Base-by-base conservation (phyloP, 495 filamentous ascomycete genomes). In the Penicilliopsis zonata region DNA sequence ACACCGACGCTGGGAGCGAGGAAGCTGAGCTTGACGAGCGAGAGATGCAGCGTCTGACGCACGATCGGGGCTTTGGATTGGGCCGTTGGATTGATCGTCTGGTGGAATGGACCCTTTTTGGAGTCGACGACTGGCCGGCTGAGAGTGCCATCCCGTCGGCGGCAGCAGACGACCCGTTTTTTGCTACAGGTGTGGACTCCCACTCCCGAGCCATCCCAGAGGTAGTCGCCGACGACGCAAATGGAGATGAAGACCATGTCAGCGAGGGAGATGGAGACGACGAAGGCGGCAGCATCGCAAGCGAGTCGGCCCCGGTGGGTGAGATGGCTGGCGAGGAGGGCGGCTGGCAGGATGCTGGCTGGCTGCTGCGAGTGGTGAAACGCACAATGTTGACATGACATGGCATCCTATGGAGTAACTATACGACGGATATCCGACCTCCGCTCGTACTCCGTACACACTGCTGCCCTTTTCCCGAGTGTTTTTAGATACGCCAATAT, bases 311-410 rank as follows among this genome's bases (percentile, higher is more conserved):
- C 19, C 30, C 43, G 15, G 37, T 34, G 24, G 37, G 40, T 22
- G 67, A 62, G 41, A 67, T 54, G 23, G 57, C 64, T 22, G 61
- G 47, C 21, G 49, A 60, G n/a, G 53, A 65, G 33, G 60, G 77
- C 9, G 76, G 71, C 6, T 92, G 82, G 86, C 70, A 78, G 37
- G 86, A 93, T 61, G 86, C 82, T 21, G 70, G 78, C 16, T 94
- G 84, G 86, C 55, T 94, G 37, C 59, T 93, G 30, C 76, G 73
- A 28, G 74, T 87, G 30, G 78, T 82, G 14, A 78, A 73, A 21
- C 82, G 77, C 38, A 74, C 82, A 13, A 52, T 92, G 14, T 50
- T 82, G 22, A 24, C 22, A 7, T 24, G 22, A 7, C 22, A 24
- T 24, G 22, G 22, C 22, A 7, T 24, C 7, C 22, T 24, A 6